These are phyloP conservation scores for Penium margaritaceum DNA, from an alignment of 139 green algal genomes.

Conservation along the genomic window DNA sequence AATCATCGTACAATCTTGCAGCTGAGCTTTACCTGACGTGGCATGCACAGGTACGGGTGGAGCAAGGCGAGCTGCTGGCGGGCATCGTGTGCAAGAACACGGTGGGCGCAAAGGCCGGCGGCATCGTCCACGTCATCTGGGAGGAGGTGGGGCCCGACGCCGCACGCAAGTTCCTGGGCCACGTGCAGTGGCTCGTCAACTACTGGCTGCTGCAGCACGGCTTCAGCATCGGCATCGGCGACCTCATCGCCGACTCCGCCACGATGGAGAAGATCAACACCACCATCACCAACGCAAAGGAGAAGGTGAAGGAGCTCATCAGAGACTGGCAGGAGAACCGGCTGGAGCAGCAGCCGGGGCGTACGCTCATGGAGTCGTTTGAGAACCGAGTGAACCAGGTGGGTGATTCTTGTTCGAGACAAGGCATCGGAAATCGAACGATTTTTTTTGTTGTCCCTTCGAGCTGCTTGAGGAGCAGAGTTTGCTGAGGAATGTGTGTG, in stretches of 20 bases:
- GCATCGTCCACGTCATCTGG: slow-evolving; percentile 89
- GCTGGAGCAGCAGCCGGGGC: slow-evolving; percentile 82
- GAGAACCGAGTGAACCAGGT: slow-evolving; percentile 76
- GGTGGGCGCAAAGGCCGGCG: slow-evolving; percentile 70
- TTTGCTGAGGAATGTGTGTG: too few species aligned
- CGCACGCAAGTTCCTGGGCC: slow-evolving; percentile 69
- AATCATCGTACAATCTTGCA: too few species aligned
- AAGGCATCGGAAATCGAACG: too few species aligned
- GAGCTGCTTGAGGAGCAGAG: too few species aligned
- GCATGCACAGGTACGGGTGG: slow-evolving; percentile 69
- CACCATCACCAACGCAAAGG: slow-evolving; percentile 71
- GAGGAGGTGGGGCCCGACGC: slow-evolving; percentile 79
- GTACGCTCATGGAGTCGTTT: slow-evolving; percentile 86
- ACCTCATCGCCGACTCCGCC: slow-evolving; percentile 83
- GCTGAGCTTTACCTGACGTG: too few species aligned
- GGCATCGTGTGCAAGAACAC: slow-evolving; percentile 95
- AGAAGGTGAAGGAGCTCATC: slow-evolving; percentile 57
- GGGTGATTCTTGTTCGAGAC: too few species aligned
- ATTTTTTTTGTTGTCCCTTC: too few species aligned
- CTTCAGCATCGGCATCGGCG: slow-evolving; percentile 93
- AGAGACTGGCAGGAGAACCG: slow-evolving; percentile 69
- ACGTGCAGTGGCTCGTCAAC: slow-evolving; percentile 83
- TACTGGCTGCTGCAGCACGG: slow-evolving; percentile 87
- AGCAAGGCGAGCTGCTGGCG: slow-evolving; percentile 72
- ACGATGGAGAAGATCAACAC: slow-evolving; percentile 89